These are phyloP conservation scores for Teratosphaeriaceae sp. DNA, from an alignment of 2,329 filamentous ascomycete species.

Conservation along the genomic window DNA sequence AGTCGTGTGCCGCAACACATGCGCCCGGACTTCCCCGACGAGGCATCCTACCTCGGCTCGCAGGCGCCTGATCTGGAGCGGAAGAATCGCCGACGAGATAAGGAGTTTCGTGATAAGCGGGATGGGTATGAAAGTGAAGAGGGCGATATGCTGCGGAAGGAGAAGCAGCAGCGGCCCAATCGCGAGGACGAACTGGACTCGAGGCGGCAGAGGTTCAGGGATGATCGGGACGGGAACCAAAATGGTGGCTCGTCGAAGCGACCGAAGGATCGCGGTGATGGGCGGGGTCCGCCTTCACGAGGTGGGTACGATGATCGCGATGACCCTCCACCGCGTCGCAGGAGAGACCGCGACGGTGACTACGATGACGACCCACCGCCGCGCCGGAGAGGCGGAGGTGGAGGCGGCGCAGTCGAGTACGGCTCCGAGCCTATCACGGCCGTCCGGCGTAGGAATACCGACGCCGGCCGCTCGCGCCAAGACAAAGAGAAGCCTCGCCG, in stretches of 20 bases:
- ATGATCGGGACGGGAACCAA: conserved; percentile 4
- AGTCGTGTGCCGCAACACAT: conserved; percentile 22
- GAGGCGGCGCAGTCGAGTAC: conserved; percentile 22
- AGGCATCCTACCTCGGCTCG: conserved; percentile 27
- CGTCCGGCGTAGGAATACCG: conserved; percentile 18
- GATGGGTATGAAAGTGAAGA: conserved; percentile 33
- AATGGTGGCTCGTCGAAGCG: neutral
- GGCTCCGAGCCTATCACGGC: conserved; percentile 22
- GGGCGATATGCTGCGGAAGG: conserved; percentile 24
- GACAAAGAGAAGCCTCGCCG: conserved; percentile 14
- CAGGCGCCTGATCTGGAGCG: conserved; percentile 28
- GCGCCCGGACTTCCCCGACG: conserved; percentile 28
- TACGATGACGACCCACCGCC: conserved; percentile 18
- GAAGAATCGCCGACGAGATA: conserved; percentile 25
- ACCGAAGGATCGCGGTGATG: conserved; percentile 2
- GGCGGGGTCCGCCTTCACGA: neutral
- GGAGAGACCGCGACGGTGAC: conserved; percentile 7
- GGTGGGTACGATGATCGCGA: conserved; percentile 13
- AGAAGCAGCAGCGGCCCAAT: conserved; percentile 10
- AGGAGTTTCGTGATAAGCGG: conserved; percentile 27
- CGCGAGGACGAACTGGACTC: conserved; percentile 4
- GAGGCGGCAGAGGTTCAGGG: conserved; percentile 5
- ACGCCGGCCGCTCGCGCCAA: conserved; percentile 7
- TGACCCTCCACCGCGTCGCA: conserved; percentile 18
- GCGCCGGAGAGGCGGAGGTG: conserved; percentile 17